Base-by-base conservation (phyloP, 2,329 filamentous ascomycete species). In the Xylaria polymorpha region DNA sequence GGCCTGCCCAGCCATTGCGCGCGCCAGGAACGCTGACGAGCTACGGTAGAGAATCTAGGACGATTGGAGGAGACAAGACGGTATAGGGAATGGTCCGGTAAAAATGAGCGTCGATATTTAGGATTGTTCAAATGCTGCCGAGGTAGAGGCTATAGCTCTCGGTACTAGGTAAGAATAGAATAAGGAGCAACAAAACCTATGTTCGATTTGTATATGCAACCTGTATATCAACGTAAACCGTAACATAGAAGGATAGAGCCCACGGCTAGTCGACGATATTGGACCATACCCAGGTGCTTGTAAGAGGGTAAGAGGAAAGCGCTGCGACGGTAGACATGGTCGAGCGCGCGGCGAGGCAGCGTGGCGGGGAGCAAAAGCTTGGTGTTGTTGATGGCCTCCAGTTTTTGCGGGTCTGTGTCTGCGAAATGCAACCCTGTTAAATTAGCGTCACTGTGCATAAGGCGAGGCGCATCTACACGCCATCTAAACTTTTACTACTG, bases 1-100 rank as follows among this genome's bases (percentile, higher is more conserved):
- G 43, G 71, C 71, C 72, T 73, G 74, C 71, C 70, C 74, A 72
- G 75, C 72, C 76, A 78, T 78, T 44, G 68, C 68, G 72, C 58
- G 65, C 69, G 35, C 35, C 69, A 71, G 71, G 61, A 64, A 67
- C 60, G 48, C 50, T 55, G 56, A 64, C 48, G 37, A 55, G 64
- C 66, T 69, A 70, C 57, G 56, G 65, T 67, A 66, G 70, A 48
- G 37, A 20, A 59, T 25, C 39, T 43, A 51, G 44, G 20, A 32
- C 10, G 25, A 35, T 5, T 12, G 4, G 22, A 15, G 55, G 20
- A 15, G 37, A 10, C 22, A 20, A 43, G 35, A 14, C 20, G 20
- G n/a, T n/a, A 29, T 43, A 43, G 37, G n/a, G 55, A 43, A 22
- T 10, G 32, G 32, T 51, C 15, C 51, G 32, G 51, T 55, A 56